These are phyloP conservation scores for Pseudogymnoascus sp. DNA, from an alignment of 2,329 filamentous ascomycete species.

Conservation along the genomic window DNA sequence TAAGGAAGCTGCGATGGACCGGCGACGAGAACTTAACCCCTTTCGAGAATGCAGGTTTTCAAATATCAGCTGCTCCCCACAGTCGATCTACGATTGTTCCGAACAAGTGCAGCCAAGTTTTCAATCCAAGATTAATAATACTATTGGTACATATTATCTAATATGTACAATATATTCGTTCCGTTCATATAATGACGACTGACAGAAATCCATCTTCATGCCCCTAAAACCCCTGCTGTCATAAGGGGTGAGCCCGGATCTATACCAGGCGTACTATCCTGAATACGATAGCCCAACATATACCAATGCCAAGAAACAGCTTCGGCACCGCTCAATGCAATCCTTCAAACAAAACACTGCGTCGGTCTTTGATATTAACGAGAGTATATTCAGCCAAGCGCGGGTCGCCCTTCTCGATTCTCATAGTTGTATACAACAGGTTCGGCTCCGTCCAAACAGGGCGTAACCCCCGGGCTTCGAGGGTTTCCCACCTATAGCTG, in stretches of 20 bases:
- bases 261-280: background rate
- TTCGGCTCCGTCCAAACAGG: conserved; percentile 24
- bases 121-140: background rate
- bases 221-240: background rate
- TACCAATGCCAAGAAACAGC: background rate
- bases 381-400: conserved; percentile 24
- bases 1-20: background rate
- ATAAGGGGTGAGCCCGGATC: background rate
- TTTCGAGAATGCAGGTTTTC: background rate
- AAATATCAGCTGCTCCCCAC: background rate
- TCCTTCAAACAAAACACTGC: conserved; percentile 10
- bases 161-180: background rate
- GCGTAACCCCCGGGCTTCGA: conserved; percentile 24
- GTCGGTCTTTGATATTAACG: conserved; percentile 22
- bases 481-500: conserved; percentile 20
- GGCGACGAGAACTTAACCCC: background rate
- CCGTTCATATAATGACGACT: background rate
- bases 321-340: background rate
- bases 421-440: conserved; percentile 18
- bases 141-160: background rate
- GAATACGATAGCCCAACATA: background rate
- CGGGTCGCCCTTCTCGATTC: conserved; percentile 16
- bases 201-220: background rate
- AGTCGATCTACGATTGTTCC: background rate
- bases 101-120: background rate